Evolutionary conservation across 257 asterid genomes (phyloP).

Genomic region (Solanum pinnatisectum): DNA sequence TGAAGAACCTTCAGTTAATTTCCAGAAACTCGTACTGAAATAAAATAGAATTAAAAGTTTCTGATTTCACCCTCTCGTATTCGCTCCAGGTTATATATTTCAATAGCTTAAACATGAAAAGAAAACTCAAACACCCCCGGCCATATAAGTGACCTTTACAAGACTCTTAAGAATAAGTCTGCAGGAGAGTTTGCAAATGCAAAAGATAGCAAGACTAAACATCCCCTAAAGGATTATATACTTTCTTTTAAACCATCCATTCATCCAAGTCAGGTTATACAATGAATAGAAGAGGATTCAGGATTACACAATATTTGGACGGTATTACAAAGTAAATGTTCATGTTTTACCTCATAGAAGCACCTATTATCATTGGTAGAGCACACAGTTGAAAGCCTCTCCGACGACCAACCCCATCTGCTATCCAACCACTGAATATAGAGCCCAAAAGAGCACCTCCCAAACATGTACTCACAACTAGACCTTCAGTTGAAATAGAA

Average conservation of each 20-base stretch:
- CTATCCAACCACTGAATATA: constrained; percentile 71
- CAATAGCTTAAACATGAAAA: not conserved
- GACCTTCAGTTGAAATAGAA: constrained; percentile 34
- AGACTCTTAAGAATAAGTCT: not conserved
- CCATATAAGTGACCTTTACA: not conserved
- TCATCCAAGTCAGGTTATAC: not conserved
- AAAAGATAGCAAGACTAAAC: not conserved
- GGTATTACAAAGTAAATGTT: not conserved
- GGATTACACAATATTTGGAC: not conserved
- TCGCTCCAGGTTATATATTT: not conserved
- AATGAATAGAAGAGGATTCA: not conserved
- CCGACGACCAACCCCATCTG: constrained; percentile 80
- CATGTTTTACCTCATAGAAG: constrained; percentile 53
- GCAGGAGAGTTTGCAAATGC: not conserved
- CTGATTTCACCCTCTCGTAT: not conserved
- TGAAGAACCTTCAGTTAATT: not conserved
- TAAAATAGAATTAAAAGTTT: not conserved
- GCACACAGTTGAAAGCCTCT: constrained; percentile 83
- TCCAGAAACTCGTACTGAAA: not conserved
- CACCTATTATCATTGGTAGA: constrained; percentile 84
- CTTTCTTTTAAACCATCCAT: not conserved
- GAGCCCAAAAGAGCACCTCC: constrained; percentile 92
- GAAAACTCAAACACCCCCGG: not conserved
- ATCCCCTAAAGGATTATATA: not conserved
- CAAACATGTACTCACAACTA: constrained; percentile 84